Percentiles rank a stretch among this genome's conserved stretches.
These are phyloP conservation scores for Flaveria ramosissima DNA, from an alignment of 129 eudicot species.

Conservation along the genomic window DNA sequence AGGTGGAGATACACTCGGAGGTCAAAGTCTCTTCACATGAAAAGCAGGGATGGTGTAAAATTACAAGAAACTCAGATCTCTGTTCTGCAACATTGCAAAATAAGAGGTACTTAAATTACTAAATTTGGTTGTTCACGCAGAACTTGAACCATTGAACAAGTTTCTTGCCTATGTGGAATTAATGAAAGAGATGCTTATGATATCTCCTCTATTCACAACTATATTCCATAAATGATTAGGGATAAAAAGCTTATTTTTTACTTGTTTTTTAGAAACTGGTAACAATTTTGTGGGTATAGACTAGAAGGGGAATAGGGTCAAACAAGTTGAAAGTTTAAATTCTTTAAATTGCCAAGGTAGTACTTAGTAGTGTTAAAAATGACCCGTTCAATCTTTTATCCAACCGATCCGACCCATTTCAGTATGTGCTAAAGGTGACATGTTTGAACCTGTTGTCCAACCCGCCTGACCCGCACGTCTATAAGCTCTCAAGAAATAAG, in stretches of 20 bases:
- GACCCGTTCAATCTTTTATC: background rate
- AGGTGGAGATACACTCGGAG: constrained; percentile 56
- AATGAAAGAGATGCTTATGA: background rate
- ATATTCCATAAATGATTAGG: constrained; percentile 2
- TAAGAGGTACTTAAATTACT: constrained; percentile 48
- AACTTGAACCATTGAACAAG: background rate
- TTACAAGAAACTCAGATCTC: constrained; percentile 71
- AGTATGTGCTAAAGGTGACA: background rate
- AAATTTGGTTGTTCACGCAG: background rate
- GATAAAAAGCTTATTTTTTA: constrained; percentile 2
- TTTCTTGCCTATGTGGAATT: background rate
- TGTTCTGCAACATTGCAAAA: constrained; percentile 67
- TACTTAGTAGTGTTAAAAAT: background rate
- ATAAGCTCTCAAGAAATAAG: background rate
- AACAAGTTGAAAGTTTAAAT: background rate
- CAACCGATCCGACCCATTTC: background rate
- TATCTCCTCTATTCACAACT: background rate
- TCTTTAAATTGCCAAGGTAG: background rate
- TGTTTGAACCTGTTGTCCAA: background rate
- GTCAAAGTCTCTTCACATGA: constrained; percentile 45
- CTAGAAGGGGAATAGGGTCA: background rate
- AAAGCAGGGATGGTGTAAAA: constrained; percentile 79
- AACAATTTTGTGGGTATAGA: background rate
- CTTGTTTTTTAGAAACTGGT: background rate
- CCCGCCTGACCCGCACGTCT: background rate